These are phyloP conservation scores for Exsudoporus frostii DNA, from an alignment of 768 basidiomycete species.

Conservation along the genomic window DNA sequence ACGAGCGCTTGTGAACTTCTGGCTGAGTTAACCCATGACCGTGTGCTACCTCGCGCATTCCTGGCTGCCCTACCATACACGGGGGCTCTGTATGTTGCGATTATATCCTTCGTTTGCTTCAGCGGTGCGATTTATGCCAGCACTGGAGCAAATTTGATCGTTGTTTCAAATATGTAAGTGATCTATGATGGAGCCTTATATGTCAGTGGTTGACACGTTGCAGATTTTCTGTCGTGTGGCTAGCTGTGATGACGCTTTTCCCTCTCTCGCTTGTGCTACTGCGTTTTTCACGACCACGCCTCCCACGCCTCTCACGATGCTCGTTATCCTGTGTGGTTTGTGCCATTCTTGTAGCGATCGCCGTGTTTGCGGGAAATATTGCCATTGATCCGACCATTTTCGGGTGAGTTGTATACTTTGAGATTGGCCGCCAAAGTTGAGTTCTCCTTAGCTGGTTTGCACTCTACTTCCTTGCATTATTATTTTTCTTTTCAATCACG, in stretches of 20 bases:
- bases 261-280: conserved; percentile 57
- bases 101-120: conserved; percentile 48
- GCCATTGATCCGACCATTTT: conserved; percentile 53
- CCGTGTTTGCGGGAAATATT: conserved; percentile 58
- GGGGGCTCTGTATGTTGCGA: conserved; percentile 49
- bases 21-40: conserved; percentile 55
- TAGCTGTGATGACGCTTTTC: conserved; percentile 62
- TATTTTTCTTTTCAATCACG: conserved; percentile 44
- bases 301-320: conserved; percentile 43
- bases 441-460: conserved; percentile 51
- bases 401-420: conserved; percentile 38
- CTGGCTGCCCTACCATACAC: conserved; percentile 47
- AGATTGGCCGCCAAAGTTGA: neutral
- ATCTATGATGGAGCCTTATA: neutral
- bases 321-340: conserved; percentile 40
- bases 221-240: conserved; percentile 68
- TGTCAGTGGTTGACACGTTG: neutral
- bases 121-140: conserved; percentile 55
- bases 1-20: conserved; percentile 57
- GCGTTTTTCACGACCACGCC: conserved; percentile 61
- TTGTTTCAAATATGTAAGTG: conserved; percentile 59
- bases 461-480: conserved; percentile 54
- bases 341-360: conserved; percentile 40
- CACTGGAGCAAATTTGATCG: conserved; percentile 46
- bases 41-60: conserved; percentile 56